A percentile compares a stretch with the other conserved stretches of the same genome.
These are phyloP conservation scores for Davidsoniella virescens DNA, from an alignment of 2,329 filamentous ascomycete species.

Conservation along the genomic window DNA sequence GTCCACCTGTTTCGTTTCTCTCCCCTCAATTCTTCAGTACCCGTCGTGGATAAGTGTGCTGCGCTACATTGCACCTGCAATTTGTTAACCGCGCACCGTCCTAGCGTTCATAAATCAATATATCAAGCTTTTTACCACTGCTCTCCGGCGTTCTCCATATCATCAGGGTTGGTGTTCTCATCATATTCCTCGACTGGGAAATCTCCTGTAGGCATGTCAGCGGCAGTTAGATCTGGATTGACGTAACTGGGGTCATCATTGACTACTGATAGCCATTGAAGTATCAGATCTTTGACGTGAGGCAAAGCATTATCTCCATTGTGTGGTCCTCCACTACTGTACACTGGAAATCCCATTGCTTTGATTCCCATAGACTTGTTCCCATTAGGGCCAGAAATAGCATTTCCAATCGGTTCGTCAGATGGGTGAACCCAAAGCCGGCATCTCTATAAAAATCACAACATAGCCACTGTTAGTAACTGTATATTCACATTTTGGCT, in stretches of 20 bases:
- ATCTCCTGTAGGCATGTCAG: background rate
- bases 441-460: constrained; percentile 27
- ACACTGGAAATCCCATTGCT: constrained; percentile 45
- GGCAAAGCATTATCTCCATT: constrained; percentile 48
- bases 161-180: background rate
- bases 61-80: no score
- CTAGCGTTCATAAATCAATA: no score
- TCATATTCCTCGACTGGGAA: background rate
- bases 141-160: background rate
- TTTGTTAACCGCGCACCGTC: no score
- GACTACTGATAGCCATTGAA: constrained; percentile 46
- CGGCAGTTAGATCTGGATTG: constrained; percentile 23
- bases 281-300: constrained; percentile 33
- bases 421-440: constrained; percentile 43
- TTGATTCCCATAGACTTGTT: constrained; percentile 26
- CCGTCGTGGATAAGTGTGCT: no score
- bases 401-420: constrained; percentile 21
- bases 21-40: no score
- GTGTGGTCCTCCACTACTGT: constrained; percentile 46
- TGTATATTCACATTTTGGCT: constrained; percentile 15
- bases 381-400: constrained; percentile 35
- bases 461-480: constrained; percentile 11
- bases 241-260: constrained; percentile 24
- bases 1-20: no score
- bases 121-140: no score